phyloP scores from a whole-genome alignment of 176 grass and related monocot species.

The Cenchrus purpureus region DNA sequence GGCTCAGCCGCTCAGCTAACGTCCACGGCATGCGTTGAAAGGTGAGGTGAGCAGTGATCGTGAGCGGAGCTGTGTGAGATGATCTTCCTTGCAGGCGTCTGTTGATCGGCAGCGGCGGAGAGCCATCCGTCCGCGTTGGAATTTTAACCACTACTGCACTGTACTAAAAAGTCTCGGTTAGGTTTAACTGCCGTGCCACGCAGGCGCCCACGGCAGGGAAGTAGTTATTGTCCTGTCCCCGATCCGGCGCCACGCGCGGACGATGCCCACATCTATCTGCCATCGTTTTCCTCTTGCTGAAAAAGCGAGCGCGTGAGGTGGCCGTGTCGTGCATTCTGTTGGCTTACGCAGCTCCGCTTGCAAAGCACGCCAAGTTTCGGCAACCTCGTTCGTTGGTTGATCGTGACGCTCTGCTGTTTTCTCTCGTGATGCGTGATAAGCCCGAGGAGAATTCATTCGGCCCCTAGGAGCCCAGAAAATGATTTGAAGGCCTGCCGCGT shows the following conservation, averaged over 20 bases:
- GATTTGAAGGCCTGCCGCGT: too few species aligned
- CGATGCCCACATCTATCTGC: neutral
- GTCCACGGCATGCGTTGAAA: neutral
- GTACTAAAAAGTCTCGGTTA: neutral
- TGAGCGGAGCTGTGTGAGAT: neutral
- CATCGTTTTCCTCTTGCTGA: neutral
- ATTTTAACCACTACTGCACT: neutral
- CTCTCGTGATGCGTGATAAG: too few species aligned
- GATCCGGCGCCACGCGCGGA: neutral
- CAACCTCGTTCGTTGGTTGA: too few species aligned
- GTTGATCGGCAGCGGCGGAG: neutral
- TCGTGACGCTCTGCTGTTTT: too few species aligned
- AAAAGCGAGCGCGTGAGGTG: neutral
- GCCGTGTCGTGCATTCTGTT: neutral
- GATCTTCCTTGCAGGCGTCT: neutral
- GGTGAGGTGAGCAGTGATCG: neutral
- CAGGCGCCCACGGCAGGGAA: neutral
- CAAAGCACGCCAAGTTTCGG: too few species aligned
- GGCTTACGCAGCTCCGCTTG: too few species aligned
- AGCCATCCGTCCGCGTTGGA: neutral
- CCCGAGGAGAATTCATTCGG: too few species aligned
- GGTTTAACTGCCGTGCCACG: conserved; percentile 37
- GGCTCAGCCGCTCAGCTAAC: neutral
- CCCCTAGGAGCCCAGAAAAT: too few species aligned
- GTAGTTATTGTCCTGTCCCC: neutral